Base-by-base conservation (phyloP, 345 rosid genomes). In the Gossypium australe region DNA sequence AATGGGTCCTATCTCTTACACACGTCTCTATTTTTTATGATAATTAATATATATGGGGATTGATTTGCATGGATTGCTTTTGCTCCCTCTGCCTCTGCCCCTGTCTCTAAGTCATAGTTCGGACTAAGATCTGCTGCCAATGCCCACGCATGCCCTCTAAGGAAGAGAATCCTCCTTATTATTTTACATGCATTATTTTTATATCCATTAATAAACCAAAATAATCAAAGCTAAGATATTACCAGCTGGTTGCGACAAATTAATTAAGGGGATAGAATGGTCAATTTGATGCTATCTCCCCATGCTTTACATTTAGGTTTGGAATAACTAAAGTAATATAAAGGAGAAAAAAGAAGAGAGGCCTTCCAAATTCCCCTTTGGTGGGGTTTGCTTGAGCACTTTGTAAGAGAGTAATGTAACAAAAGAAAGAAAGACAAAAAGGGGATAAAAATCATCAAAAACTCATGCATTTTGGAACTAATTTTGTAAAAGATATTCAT, bases 321-420 rank as follows among this genome's bases (percentile, higher is more conserved):
- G 82, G 87, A 87, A 87, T 84, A 77, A 76, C 62, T 76, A 85
- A 87, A 75, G 78, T 48, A 59, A 56, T 73, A 52, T 52, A 64
- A 76, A 44, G 51, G 47, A 53, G 75, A 27, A 25, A 52, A 76
- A 81, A 77, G 80, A 69, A 63, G 74, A 77, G 79, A 77, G 76
- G 75, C 74, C 81, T 78, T 81, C 84, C 72, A 80, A 83, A 81
- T 86, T 80, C 79, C 71, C 76, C 80, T 64, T 34, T 62, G 80
- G 86, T 82, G 87, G 86, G 90, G 85, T 85, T 85, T 80, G 67
- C 77, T 72, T 51, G 58, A 70, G 62, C 81, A 82, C 82, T 82
- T 78, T 64, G 72, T 41, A 55, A 47, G 56, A 60, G 78, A 79
- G 79, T 63, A 76, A 76, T 52, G 73, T 58, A 38, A 75, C 70